Percentiles rank a stretch among this genome's conserved stretches.
Evolutionary conservation across 129 eudicot species (phyloP).

Genomic region (Chrysanthemum seticuspe): DNA sequence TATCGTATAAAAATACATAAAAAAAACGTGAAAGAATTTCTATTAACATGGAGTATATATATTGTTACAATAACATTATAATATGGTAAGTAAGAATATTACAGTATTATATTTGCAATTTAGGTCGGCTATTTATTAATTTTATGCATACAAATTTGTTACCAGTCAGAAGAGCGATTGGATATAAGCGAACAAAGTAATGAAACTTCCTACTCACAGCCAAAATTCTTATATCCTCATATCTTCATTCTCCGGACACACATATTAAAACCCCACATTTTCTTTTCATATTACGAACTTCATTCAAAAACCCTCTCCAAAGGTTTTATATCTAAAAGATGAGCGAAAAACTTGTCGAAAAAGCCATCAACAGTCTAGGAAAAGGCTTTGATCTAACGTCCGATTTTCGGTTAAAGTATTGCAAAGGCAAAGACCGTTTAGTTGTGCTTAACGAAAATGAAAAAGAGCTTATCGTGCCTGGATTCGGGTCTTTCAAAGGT

Average conservation of each 20-base stretch:
- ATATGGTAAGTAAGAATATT: not conserved
- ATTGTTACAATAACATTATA: too few relatives aligned
- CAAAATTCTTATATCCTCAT: constrained; percentile 17
- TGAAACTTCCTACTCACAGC: constrained; percentile 28
- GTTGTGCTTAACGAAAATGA: constrained; percentile 54
- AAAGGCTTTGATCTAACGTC: constrained; percentile 90
- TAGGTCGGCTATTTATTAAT: constrained; percentile 19
- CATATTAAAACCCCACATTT: constrained; percentile 14
- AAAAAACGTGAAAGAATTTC: too few relatives aligned
- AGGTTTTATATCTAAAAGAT: constrained; percentile 4
- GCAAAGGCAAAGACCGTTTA: constrained; percentile 70
- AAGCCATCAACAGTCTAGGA: constrained; percentile 71
- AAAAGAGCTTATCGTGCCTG: constrained; percentile 54
- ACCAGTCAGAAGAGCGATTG: constrained; percentile 7
- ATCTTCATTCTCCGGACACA: constrained; percentile 16
- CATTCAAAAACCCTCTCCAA: not conserved
- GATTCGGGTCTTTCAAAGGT: constrained; percentile 55
- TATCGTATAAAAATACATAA: too few relatives aligned
- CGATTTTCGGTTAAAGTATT: constrained; percentile 83
- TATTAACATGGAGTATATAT: too few relatives aligned
- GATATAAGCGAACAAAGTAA: constrained; percentile 10
- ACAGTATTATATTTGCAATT: not conserved
- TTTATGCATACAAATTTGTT: constrained; percentile 22
- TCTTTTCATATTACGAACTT: not conserved
- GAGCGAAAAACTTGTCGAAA: constrained; percentile 43